Evolutionary conservation across 176 grass and related monocot genomes (phyloP).

Genomic region (Puya raimondii): DNA sequence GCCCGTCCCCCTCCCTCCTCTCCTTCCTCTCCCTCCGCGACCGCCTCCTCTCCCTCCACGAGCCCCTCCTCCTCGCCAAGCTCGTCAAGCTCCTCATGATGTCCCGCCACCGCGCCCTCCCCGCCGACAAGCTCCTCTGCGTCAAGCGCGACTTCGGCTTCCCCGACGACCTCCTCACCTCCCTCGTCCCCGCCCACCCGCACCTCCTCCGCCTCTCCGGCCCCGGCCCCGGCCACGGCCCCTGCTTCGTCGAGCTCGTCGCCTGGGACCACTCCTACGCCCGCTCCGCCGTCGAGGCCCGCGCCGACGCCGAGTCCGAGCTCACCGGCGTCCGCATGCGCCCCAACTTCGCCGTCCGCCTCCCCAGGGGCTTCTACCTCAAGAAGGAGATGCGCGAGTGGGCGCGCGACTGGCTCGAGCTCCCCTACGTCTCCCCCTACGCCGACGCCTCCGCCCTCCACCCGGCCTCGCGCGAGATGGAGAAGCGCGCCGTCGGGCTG

Average conservation of each 20-base stretch:
- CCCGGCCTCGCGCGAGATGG: constrained; percentile 39
- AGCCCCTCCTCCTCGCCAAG: constrained; percentile 40
- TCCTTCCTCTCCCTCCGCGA: constrained; percentile 32
- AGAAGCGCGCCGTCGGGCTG: constrained; percentile 72
- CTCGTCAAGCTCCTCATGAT: constrained; percentile 89
- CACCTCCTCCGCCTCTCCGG: constrained; percentile 44
- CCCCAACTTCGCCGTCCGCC: constrained; percentile 56
- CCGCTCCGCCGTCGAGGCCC: constrained; percentile 51
- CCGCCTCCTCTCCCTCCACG: constrained; percentile 23
- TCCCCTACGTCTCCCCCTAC: constrained; percentile 70
- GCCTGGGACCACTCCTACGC: constrained; percentile 52
- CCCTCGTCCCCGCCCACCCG: constrained; percentile 46
- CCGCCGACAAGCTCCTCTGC: constrained; percentile 48
- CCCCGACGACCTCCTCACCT: constrained; percentile 66
- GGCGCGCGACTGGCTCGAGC: constrained; percentile 83
- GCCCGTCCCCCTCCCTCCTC: constrained; percentile 45
- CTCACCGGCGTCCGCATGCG: constrained; percentile 46
- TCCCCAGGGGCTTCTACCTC: constrained; percentile 68
- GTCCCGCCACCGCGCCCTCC: constrained; percentile 44
- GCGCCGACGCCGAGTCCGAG: constrained; percentile 59
- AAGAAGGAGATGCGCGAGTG: constrained; percentile 88
- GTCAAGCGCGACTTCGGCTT: constrained; percentile 74
- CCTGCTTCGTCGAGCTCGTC: constrained; percentile 51
- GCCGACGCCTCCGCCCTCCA: constrained; percentile 30
- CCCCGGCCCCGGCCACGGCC: constrained; percentile 27